These are phyloP conservation scores for Cystobasidium ongulense DNA, from an alignment of 768 basidiomycete genomes.

Conservation along the genomic window DNA sequence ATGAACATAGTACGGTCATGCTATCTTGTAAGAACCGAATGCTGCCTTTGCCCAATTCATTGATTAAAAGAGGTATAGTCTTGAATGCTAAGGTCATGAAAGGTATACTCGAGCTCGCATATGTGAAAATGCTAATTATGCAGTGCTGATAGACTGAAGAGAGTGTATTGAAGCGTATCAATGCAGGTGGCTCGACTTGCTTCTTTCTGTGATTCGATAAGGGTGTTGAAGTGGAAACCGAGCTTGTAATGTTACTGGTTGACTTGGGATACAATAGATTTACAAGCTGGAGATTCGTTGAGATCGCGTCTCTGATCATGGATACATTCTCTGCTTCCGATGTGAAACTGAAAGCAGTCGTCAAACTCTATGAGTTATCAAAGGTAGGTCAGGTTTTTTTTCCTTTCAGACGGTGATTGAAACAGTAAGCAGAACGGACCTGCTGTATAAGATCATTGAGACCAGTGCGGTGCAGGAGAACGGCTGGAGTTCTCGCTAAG, in stretches of 20 bases:
- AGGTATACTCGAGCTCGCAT: not conserved
- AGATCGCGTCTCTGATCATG: constrained; percentile 14
- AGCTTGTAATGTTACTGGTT: not conserved
- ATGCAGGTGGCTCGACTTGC: not conserved
- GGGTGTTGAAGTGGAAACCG: not conserved
- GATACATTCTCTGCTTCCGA: constrained; percentile 9
- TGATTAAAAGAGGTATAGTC: not conserved
- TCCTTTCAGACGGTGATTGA: too few species aligned
- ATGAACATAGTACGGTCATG: constrained; percentile 6
- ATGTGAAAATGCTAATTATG: constrained; percentile 16
- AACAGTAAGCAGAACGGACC: constrained; percentile 6
- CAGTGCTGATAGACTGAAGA: not conserved
- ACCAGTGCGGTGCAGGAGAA: constrained; percentile 8
- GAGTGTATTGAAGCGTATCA: constrained; percentile 15
- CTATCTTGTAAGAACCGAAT: constrained; percentile 17
- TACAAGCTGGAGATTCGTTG: constrained; percentile 24
- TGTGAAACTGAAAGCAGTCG: constrained; percentile 12
- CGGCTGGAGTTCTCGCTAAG: not conserved
- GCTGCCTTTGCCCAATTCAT: not conserved
- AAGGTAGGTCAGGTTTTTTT: not conserved
- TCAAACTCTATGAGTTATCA: constrained; percentile 3
- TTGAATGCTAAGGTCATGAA: constrained; percentile 21
- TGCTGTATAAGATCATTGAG: constrained; percentile 24
- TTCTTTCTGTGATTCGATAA: not conserved
- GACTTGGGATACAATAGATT: constrained; percentile 23